These are phyloP conservation scores for Phanerochaete sordida DNA, from an alignment of 768 basidiomycete species.

Conservation along the genomic window DNA sequence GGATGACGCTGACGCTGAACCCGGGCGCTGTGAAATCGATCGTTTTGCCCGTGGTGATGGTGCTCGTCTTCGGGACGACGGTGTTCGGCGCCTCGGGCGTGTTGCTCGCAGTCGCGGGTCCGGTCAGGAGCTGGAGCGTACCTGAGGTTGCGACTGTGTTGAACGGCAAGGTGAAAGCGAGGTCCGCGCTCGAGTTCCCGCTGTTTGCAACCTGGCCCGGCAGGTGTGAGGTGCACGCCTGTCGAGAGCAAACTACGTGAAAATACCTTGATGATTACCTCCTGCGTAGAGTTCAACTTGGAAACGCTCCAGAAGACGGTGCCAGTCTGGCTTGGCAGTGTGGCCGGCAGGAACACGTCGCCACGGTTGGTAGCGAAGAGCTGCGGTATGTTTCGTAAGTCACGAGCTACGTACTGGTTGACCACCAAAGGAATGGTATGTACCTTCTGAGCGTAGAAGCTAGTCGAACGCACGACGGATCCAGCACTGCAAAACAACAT, in stretches of 20 bases:
- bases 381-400: slow-evolving; percentile 27
- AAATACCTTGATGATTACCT: slow-evolving; percentile 57
- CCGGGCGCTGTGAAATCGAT: slow-evolving; percentile 55
- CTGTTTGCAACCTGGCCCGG: slow-evolving; percentile 52
- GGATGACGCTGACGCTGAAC: slow-evolving; percentile 38
- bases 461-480: slow-evolving; percentile 54
- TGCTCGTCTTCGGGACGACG: slow-evolving; percentile 43
- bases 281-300: slow-evolving; percentile 25
- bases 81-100: slow-evolving; percentile 46
- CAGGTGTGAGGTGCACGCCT: background rate
- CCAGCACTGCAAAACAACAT: slow-evolving; percentile 37
- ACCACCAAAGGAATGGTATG: background rate
- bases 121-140: slow-evolving; percentile 47
- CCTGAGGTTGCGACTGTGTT: slow-evolving; percentile 40
- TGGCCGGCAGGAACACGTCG: slow-evolving; percentile 61
- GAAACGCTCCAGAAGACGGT: slow-evolving; percentile 64
- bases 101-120: slow-evolving; percentile 49
- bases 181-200: slow-evolving; percentile 30
- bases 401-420: background rate
- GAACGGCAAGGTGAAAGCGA: slow-evolving; percentile 58
- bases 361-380: slow-evolving; percentile 63
- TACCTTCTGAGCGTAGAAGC: slow-evolving; percentile 62
- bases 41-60: slow-evolving; percentile 43
- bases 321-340: slow-evolving; percentile 43
- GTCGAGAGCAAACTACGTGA: background rate